Evolutionary conservation across 192 early-diverging fungal species (phyloP).

Genomic region (Paraglomus occultum): DNA sequence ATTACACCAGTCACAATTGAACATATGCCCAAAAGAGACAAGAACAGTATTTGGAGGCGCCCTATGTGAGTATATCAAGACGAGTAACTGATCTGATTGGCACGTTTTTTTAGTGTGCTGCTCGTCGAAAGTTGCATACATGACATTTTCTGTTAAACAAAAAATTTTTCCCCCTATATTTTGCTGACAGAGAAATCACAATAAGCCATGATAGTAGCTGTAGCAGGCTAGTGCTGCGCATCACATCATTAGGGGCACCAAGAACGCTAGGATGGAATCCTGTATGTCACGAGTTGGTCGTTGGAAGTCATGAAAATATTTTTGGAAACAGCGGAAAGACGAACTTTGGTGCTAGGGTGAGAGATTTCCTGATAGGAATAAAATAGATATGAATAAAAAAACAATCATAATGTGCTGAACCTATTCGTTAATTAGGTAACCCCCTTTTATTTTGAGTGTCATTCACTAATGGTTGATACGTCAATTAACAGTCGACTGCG

Average conservation of each 20-base stretch:
- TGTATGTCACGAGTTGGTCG: neutral
- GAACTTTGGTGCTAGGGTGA: too few species aligned
- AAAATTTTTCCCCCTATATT: neutral
- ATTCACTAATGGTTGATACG: too few species aligned
- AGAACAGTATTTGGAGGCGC: neutral
- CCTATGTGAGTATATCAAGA: neutral
- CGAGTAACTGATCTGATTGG: neutral
- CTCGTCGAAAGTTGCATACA: neutral
- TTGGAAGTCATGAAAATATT: neutral
- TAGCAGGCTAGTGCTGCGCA: neutral
- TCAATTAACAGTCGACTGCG: too few species aligned
- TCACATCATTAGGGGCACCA: neutral
- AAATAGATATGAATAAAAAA: too few species aligned
- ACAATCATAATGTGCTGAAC: too few species aligned
- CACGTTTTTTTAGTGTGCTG: neutral
- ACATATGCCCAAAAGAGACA: neutral
- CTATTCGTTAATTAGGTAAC: too few species aligned
- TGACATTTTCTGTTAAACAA: too few species aligned
- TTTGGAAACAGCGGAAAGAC: too few species aligned
- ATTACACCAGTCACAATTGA: neutral
- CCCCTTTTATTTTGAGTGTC: too few species aligned
- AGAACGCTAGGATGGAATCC: neutral
- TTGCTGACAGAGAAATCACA: conserved; percentile 5
- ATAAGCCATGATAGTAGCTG: neutral
- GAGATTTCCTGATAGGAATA: too few species aligned